Evolutionary conservation across 2,329 filamentous ascomycete genomes (phyloP).

Genomic region (Penicillium sp.): DNA sequence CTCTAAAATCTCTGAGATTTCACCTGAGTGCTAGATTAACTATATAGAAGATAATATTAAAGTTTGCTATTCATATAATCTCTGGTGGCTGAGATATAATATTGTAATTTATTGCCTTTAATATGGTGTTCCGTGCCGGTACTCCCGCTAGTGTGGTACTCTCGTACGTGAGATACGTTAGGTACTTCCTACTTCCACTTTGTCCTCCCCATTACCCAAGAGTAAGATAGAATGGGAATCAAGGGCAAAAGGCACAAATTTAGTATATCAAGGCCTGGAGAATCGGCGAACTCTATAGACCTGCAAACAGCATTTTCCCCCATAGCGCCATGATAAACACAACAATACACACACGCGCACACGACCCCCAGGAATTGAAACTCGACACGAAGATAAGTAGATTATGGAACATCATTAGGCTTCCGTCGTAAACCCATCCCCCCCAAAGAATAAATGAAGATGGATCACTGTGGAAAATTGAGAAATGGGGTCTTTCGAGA

Average conservation of each 20-base stretch:
- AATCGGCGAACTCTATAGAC: constrained; percentile 29
- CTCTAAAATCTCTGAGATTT: no score
- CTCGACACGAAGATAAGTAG: constrained; percentile 35
- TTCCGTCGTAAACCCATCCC: constrained; percentile 31
- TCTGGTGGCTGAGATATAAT: no score
- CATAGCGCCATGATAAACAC: constrained; percentile 40
- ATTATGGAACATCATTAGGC: constrained; percentile 41
- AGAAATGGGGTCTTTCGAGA: constrained; percentile 5
- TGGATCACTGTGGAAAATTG: constrained; percentile 19
- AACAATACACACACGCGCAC: constrained; percentile 29
- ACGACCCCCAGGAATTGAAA: constrained; percentile 35
- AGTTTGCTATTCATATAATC: no score
- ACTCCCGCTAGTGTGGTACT: no score
- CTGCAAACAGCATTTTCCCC: constrained; percentile 38
- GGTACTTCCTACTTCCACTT: no score
- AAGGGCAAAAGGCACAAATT: constrained; percentile 18
- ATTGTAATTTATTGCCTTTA: no score
- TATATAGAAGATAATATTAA: no score
- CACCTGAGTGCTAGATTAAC: no score
- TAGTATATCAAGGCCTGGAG: constrained; percentile 28
- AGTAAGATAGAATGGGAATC: not conserved
- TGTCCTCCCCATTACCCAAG: no score
- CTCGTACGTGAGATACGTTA: no score
- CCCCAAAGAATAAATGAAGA: constrained; percentile 17
- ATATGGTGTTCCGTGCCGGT: no score